Conservation (phyloP, 78 protist genomes). For the Protostelium mycophagum region DNA sequence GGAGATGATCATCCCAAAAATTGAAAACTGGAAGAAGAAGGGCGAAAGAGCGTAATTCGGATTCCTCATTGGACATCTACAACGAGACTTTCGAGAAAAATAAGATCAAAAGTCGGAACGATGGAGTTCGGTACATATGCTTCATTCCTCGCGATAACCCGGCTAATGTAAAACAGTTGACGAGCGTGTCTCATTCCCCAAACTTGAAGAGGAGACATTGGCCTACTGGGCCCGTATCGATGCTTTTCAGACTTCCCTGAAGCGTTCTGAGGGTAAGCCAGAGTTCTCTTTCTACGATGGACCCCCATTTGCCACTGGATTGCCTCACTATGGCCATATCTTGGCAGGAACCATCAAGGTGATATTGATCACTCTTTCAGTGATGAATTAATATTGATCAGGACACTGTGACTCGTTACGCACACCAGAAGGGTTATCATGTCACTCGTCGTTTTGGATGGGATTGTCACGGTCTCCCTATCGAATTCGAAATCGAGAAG, state of each 20-base stretch:
- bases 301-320: conserved; percentile 99
- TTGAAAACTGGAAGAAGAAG: too few species aligned
- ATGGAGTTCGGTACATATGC: too few species aligned
- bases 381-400: neutral
- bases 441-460: conserved; percentile 98
- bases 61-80: too few species aligned
- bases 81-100: too few species aligned
- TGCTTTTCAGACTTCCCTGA: conserved; percentile 87
- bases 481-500: conserved; percentile 98
- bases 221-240: conserved; percentile 86
- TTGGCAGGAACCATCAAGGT: conserved; percentile 98
- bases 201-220: conserved; percentile 72
- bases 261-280: conserved; percentile 74
- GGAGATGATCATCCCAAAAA: too few species aligned
- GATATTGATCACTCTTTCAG: neutral
- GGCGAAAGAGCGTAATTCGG: too few species aligned
- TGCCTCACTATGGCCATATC: conserved; percentile 99
- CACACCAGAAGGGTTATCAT: conserved; percentile 94
- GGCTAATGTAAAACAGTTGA: too few species aligned
- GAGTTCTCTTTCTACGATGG: conserved; percentile 95
- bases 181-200: conserved; percentile 54
- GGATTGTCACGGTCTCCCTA: conserved; percentile 99
- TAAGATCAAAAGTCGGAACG: too few species aligned
- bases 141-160: too few species aligned
- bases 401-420: conserved; percentile 96